phyloP scores from a whole-genome alignment of 306 rosid genomes.

The Begonia fuchsioides region DNA sequence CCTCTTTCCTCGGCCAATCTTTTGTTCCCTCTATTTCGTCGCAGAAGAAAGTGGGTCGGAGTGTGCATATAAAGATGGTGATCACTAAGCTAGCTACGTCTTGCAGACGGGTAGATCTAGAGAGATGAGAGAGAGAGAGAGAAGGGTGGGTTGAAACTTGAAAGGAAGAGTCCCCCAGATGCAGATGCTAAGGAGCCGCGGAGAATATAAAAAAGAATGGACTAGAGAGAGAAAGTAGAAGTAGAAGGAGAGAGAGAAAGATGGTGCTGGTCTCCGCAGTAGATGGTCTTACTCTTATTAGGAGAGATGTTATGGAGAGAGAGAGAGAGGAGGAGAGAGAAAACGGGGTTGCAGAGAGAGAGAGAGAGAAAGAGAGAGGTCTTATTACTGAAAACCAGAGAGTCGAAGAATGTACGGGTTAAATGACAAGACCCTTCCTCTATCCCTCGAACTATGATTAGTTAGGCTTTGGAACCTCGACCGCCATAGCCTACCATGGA shows the following conservation, averaged over 20 bases:
- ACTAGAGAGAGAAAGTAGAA: background rate
- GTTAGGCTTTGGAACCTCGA: too few species aligned
- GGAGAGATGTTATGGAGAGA: too few species aligned
- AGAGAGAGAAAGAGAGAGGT: too few species aligned
- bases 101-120: background rate
- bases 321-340: too few species aligned
- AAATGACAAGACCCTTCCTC: too few species aligned
- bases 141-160: conserved; percentile 2
- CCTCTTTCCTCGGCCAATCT: too few species aligned
- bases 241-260: conserved; percentile 1
- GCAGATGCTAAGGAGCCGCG: conserved; percentile 26
- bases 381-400: too few species aligned
- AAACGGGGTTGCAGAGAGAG: too few species aligned
- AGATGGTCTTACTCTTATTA: too few species aligned
- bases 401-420: too few species aligned
- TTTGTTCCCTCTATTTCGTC: conserved; percentile 11
- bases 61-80: conserved; percentile 39
- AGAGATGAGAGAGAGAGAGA: conserved; percentile 6
- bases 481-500: too few species aligned
- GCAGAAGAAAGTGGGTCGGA: conserved; percentile 23
- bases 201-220: conserved; percentile 8
- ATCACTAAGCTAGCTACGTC: background rate
- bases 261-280: background rate
- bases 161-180: conserved; percentile 20
- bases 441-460: too few species aligned